Evolutionary conservation across 345 rosid genomes (phyloP).

Genomic region (Ceriops decandra): DNA sequence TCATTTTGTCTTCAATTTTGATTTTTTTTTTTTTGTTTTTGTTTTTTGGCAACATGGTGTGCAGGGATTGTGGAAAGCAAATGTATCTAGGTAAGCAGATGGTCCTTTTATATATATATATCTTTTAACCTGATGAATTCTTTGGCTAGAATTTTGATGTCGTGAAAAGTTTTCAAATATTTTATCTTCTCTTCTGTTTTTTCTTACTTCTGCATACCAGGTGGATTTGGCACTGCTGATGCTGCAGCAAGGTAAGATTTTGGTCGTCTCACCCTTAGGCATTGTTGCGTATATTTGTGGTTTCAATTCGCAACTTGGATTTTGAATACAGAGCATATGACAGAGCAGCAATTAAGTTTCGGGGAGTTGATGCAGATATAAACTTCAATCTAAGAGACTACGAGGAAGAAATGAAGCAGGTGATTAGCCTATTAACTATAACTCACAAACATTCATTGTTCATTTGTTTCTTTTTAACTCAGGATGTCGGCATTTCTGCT

Average conservation of each 20-base stretch:
- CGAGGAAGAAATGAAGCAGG: conserved; percentile 29
- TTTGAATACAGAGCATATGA: conserved; percentile 25
- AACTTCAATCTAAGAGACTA: conserved; percentile 24
- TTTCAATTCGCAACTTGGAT: not conserved
- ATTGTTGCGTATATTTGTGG: not conserved
- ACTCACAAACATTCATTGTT: too few species aligned
- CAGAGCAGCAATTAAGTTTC: conserved; percentile 32
- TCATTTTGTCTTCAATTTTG: not conserved
- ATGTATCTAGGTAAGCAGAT: conserved; percentile 27
- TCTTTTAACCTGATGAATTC: too few species aligned
- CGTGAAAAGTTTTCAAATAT: not conserved
- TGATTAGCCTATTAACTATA: not conserved
- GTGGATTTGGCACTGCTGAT: conserved; percentile 30
- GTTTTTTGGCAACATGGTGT: not conserved
- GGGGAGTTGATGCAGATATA: conserved; percentile 31
- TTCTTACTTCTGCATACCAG: not conserved
- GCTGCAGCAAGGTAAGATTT: conserved; percentile 28
- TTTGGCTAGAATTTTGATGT: too few species aligned
- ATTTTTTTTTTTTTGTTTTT: conserved; percentile 7
- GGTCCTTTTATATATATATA: not conserved
- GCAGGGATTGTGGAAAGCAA: conserved; percentile 37
- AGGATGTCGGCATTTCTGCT: too few species aligned
- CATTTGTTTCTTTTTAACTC: not conserved
- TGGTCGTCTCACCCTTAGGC: too few species aligned
- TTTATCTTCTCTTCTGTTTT: not conserved